A percentile compares a stretch with the other conserved stretches of the same genome.
Conservation (phyloP, 1,139 yeast species). For the Debaryomyces robertsiae region DNA sequence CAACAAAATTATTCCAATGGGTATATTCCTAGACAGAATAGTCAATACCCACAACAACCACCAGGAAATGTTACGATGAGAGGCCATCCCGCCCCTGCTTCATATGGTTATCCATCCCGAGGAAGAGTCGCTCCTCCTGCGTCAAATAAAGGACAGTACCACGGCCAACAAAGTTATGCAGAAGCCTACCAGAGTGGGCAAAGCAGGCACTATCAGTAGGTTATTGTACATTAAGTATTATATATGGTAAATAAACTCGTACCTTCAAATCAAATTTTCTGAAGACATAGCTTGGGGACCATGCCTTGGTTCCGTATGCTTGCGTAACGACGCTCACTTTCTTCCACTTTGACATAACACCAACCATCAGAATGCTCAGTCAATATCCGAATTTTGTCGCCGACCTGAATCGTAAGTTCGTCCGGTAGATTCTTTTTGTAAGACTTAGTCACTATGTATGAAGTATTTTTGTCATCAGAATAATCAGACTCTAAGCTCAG, state of each 20-base stretch:
- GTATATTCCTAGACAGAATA: constrained; percentile 11
- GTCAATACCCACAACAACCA: constrained; percentile 12
- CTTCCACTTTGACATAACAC: constrained; percentile 32
- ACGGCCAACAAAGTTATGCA: constrained; percentile 1
- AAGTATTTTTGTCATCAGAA: constrained; percentile 6
- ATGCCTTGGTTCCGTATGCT: constrained; percentile 27
- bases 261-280: constrained; percentile 13
- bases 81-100: not conserved
- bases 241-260: not conserved
- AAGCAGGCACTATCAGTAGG: constrained; percentile 5
- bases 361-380: constrained; percentile 43
- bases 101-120: constrained; percentile 4
- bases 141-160: constrained; percentile 2
- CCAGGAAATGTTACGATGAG: constrained; percentile 3
- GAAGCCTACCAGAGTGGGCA: constrained; percentile 9
- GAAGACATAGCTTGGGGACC: constrained; percentile 39
- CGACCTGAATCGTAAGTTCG: constrained; percentile 35
- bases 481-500: constrained; percentile 9
- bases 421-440: constrained; percentile 35
- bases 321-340: constrained; percentile 13
- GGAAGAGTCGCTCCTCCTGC: constrained; percentile 4
- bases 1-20: constrained; percentile 7
- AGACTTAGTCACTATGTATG: constrained; percentile 27
- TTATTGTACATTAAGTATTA: constrained; percentile 11
- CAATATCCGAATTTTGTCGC: constrained; percentile 33